phyloP scores from a whole-genome alignment of 306 rosid species.

The Casuarina glauca region DNA sequence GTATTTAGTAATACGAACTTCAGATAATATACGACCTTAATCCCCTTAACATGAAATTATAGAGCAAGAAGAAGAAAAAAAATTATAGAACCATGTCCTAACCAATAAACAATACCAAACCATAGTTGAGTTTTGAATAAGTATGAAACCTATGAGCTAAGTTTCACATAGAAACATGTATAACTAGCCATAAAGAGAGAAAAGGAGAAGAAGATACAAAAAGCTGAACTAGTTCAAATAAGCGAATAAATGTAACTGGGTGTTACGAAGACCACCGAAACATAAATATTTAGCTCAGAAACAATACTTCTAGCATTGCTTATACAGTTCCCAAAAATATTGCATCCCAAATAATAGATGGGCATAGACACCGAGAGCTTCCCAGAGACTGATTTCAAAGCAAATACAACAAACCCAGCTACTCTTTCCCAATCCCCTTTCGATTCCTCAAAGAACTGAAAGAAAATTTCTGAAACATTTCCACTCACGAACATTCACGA shows the following conservation, averaged over 20 bases:
- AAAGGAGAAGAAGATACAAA: neutral
- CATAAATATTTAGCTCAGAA: neutral
- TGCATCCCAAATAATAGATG: neutral
- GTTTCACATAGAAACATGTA: neutral
- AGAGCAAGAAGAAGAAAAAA: neutral
- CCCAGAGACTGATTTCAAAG: neutral
- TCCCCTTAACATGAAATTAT: neutral
- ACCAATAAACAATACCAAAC: neutral
- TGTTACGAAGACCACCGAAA: neutral
- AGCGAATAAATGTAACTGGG: neutral
- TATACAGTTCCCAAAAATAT: neutral
- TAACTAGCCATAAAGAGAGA: neutral
- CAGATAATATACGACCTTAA: neutral
- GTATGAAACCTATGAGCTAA: neutral
- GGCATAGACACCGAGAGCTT: neutral
- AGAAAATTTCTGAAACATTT: neutral
- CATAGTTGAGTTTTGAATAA: neutral
- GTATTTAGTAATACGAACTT: neutral
- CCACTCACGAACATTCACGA: neutral
- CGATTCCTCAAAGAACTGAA: neutral
- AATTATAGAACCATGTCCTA: neutral
- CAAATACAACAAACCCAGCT: neutral
- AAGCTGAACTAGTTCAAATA: neutral
- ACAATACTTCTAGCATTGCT: neutral
- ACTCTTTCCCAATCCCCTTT: neutral